A percentile compares a stretch with the other conserved stretches of the same genome.
Evolutionary conservation across 192 early-diverging fungal genomes (phyloP).

Genomic region (Jimgerdemannia flammicorona): DNA sequence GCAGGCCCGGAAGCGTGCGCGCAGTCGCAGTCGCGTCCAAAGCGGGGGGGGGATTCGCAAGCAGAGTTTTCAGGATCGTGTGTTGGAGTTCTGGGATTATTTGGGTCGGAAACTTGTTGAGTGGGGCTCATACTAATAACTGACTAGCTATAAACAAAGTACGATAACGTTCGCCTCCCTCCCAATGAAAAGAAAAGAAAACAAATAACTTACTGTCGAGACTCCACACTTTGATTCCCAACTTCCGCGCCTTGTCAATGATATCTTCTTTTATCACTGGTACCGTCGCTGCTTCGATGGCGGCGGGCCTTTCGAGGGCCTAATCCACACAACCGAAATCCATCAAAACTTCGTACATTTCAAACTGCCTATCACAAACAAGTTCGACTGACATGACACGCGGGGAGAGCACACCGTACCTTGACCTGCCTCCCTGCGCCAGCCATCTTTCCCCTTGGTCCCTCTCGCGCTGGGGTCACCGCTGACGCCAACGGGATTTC

Average conservation of each 20-base stretch:
- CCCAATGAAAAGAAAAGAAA: too few species aligned
- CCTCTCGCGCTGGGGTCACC: too few species aligned
- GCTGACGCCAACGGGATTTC: too few species aligned
- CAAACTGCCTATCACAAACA: too few species aligned
- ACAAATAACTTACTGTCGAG: slow-evolving; percentile 10
- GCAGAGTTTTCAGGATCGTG: background rate
- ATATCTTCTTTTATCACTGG: slow-evolving; percentile 9
- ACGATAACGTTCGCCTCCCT: too few species aligned
- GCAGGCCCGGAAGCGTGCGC: background rate
- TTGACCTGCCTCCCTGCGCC: too few species aligned
- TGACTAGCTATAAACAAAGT: background rate
- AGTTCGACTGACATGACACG: too few species aligned
- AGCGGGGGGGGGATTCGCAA: background rate
- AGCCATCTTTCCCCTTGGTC: too few species aligned
- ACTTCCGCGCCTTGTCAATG: slow-evolving; percentile 11
- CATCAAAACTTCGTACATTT: too few species aligned
- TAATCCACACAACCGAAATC: too few species aligned
- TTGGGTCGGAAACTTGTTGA: too few species aligned
- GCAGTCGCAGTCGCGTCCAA: background rate
- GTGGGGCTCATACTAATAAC: background rate
- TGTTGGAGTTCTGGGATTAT: background rate
- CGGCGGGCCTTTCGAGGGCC: background rate
- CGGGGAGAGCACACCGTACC: too few species aligned
- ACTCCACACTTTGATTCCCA: slow-evolving; percentile 19
- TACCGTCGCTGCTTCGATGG: background rate